A percentile compares a stretch with the other conserved stretches of the same genome.
These are phyloP conservation scores for Salvia hispanica DNA, from an alignment of 257 asterid species.

Conservation along the genomic window DNA sequence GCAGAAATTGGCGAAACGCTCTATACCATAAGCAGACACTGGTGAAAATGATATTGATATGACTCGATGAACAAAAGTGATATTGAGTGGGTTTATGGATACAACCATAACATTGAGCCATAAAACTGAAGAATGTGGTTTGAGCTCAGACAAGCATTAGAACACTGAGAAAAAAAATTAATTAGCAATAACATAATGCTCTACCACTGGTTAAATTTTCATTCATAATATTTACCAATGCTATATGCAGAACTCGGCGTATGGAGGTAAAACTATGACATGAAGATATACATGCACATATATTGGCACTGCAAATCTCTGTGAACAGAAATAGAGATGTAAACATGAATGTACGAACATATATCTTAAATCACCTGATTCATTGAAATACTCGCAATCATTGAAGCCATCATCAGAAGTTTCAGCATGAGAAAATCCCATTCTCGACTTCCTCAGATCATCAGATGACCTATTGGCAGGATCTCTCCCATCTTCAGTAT, in stretches of 20 bases:
- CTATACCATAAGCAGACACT: constrained; percentile 16
- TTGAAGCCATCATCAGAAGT: constrained; percentile 74
- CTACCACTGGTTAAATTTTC: constrained; percentile 5
- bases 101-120: not conserved
- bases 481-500: constrained; percentile 86
- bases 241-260: not conserved
- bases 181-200: not conserved
- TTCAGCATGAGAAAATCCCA: constrained; percentile 74
- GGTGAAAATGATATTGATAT: not conserved
- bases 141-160: constrained; percentile 8
- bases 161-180: constrained; percentile 4
- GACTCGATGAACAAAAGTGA: not conserved
- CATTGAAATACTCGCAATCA: constrained; percentile 61
- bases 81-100: not conserved
- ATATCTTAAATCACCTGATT: constrained; percentile 58
- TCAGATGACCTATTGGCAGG: constrained; percentile 71
- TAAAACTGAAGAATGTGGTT: constrained; percentile 3
- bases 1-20: not conserved
- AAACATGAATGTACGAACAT: not conserved
- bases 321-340: not conserved
- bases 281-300: not conserved
- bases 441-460: constrained; percentile 83
- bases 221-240: not conserved
- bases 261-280: constrained; percentile 13
- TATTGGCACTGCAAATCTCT: constrained; percentile 3